Evolutionary conservation across 2,329 filamentous ascomycete species (phyloP).

Genomic region (Fusarium multiceps): DNA sequence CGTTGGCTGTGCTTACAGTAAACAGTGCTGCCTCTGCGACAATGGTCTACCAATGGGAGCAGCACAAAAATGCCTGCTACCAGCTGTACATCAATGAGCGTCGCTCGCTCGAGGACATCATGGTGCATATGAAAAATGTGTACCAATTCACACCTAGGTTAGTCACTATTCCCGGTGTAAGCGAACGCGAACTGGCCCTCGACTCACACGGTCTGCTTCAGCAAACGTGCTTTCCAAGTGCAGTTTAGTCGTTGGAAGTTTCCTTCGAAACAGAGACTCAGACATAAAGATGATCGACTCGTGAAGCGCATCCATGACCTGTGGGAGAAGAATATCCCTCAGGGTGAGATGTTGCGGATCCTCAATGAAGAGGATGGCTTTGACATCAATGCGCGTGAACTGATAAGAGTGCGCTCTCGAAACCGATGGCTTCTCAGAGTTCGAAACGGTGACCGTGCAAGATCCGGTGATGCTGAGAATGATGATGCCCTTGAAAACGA

Average conservation of each 20-base stretch:
- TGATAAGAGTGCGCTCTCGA: constrained; percentile 75
- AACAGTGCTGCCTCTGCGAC: constrained; percentile 34
- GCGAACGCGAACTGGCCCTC: not conserved
- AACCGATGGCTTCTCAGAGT: constrained; percentile 75
- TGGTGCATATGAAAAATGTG: constrained; percentile 73
- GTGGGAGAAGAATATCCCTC: constrained; percentile 79
- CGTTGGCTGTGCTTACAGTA: constrained; percentile 11
- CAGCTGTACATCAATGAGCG: constrained; percentile 82
- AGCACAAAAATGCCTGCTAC: constrained; percentile 55
- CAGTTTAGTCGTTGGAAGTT: constrained; percentile 85
- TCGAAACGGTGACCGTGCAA: constrained; percentile 66
- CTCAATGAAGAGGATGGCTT: constrained; percentile 78
- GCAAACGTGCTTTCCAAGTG: constrained; percentile 80
- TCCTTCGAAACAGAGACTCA: constrained; percentile 77
- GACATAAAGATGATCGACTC: constrained; percentile 75
- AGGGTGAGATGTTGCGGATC: constrained; percentile 78
- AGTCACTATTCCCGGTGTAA: constrained; percentile 9
- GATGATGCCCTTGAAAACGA: constrained; percentile 25
- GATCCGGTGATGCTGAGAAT: constrained; percentile 30
- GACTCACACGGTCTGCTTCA: constrained; percentile 49
- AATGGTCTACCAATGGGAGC: constrained; percentile 63
- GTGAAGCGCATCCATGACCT: constrained; percentile 78
- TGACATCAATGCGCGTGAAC: constrained; percentile 75
- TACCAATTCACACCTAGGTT: constrained; percentile 75
- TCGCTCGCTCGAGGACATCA: constrained; percentile 78